phyloP scores from a whole-genome alignment of 371 early-diverging fungal genomes.

The Mucor mucedo region DNA sequence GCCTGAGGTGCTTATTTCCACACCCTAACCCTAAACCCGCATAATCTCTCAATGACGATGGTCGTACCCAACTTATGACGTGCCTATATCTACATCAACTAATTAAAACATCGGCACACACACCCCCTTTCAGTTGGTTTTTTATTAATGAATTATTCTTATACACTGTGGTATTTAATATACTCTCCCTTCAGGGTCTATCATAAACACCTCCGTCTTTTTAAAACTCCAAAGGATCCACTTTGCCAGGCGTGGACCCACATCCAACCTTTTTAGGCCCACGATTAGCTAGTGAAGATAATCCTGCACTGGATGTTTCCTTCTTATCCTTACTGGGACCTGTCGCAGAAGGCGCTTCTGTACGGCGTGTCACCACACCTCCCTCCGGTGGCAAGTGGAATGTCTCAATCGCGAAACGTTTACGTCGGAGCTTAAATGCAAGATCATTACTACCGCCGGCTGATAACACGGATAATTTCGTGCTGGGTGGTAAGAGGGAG shows the following conservation, averaged over 20 bases:
- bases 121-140: too few species aligned
- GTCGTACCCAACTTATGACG: too few species aligned
- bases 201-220: not conserved
- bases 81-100: too few species aligned
- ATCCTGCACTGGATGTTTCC: not conserved
- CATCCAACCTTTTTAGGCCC: constrained; percentile 40
- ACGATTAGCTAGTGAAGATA: constrained; percentile 29
- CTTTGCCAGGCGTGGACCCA: constrained; percentile 47
- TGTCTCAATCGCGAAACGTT: constrained; percentile 89
- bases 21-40: too few species aligned
- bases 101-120: too few species aligned
- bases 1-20: too few species aligned
- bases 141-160: too few species aligned
- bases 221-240: constrained; percentile 57
- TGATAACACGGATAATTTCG: constrained; percentile 70
- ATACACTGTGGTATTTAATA: too few species aligned
- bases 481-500: constrained; percentile 76
- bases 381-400: constrained; percentile 94
- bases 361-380: constrained; percentile 73
- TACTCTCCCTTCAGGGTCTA: too few species aligned
- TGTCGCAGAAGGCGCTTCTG: constrained; percentile 40
- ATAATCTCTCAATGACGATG: too few species aligned
- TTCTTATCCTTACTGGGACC: not conserved
- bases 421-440: constrained; percentile 85
- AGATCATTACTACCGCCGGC: constrained; percentile 74